Evolutionary conservation across 208 protist species (phyloP).

Genomic region (Acanthamoeba healyi): DNA sequence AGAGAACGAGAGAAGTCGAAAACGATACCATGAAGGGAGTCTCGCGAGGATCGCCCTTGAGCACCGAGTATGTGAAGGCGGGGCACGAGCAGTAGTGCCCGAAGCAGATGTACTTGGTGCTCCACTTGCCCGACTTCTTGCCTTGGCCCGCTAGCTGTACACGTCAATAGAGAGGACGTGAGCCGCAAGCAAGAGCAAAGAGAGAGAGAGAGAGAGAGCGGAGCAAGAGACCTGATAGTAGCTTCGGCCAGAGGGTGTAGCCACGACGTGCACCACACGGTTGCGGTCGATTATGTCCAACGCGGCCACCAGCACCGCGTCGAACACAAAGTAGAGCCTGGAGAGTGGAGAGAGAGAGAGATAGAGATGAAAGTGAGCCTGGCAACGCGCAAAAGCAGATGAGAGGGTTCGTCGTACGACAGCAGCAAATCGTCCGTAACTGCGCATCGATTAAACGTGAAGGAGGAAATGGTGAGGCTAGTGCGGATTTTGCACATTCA

Average conservation of each 20-base stretch:
- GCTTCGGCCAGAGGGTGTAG: conserved; percentile 31
- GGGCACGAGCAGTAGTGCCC: conserved; percentile 70
- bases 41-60: conserved; percentile 67
- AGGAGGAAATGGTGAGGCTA: neutral
- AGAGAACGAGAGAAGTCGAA: neutral
- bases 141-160: conserved; percentile 20
- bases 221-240: conserved; percentile 32
- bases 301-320: conserved; percentile 51
- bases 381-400: neutral
- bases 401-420: neutral
- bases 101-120: conserved; percentile 73
- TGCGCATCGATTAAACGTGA: neutral
- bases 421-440: conserved; percentile 46
- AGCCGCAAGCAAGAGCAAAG: too few species aligned
- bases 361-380: neutral
- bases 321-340: conserved; percentile 70
- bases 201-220: neutral
- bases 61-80: conserved; percentile 48
- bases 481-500: neutral
- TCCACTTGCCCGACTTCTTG: conserved; percentile 58
- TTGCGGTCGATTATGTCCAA: conserved; percentile 74
- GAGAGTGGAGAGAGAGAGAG: neutral
- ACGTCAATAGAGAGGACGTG: neutral
- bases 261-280: conserved; percentile 69
- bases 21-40: conserved; percentile 62